Evolutionary conservation across 345 rosid genomes (phyloP), one percentile per base, ranked within the genome.

Genomic region (Aquilaria sinensis): DNA sequence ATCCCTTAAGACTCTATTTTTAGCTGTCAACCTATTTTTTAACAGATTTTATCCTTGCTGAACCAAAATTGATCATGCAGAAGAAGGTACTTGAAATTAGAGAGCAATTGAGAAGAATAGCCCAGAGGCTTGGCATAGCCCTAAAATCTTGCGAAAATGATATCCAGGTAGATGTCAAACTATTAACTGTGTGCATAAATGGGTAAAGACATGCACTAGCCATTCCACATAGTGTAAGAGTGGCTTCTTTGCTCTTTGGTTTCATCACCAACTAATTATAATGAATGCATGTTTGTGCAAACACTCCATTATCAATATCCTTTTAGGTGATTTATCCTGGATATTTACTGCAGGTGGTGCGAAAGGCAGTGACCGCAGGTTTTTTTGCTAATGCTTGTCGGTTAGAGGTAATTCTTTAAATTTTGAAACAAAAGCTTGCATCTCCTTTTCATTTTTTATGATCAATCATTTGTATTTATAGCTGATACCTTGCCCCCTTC

Each of bases 351-450:
- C 85, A 90, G 97, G 80, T 72, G 46, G 86, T 93, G 58, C 81
- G 97, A 71, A 93, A 90, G 83, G 96, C 97, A 9, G 89, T 88
- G 31, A 65, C 81, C 58, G 79, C 95, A 62, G 97, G 98, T 2
- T 92, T 84, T 81, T 92, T 89, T 10, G 95, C 96, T n/a, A 83
- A 92, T 75, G 96, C 96, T 51, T 87, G 96, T 70, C 82, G 71
- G 47, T 71, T 85, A 73, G 93, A 87, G 74, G 98, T 72, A 58
- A 51, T 54, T 37, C 67, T 46, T 14, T 64, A 60, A 48, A 55
- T 46, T 55, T 54, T 15, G 4, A 50, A 9, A 16, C 31, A 16
- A 33, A 57, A 9, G 15, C 12, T 58, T 68, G 16, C 31, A 4
- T 33, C 56, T 23, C 23, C 23, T 23, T 23, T 23, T 23, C 8